phyloP scores from a whole-genome alignment of 2,329 filamentous ascomycete species.

The Didymella lethalis region DNA sequence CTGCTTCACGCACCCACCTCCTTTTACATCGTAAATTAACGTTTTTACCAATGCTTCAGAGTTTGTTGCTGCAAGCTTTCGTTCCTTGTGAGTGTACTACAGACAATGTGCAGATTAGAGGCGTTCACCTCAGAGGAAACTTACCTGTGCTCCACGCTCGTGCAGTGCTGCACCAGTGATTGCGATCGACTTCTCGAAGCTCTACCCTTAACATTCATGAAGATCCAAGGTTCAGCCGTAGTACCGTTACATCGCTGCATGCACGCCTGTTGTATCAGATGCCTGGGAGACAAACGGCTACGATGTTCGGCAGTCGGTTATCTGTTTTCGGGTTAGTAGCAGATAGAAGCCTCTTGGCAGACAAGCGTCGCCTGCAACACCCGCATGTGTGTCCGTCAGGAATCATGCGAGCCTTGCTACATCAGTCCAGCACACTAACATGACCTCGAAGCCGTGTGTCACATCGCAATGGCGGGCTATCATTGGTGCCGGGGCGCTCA shows the following conservation, averaged over 20 bases:
- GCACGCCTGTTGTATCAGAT: slow-evolving; percentile 2
- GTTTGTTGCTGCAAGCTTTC: not conserved
- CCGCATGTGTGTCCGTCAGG: slow-evolving; percentile 9
- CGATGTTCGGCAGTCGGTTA: slow-evolving; percentile 13
- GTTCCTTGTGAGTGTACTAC: not conserved
- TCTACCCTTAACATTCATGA: not conserved
- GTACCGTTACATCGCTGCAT: slow-evolving; percentile 9
- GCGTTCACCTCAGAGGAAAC: not conserved
- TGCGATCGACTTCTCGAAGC: not conserved
- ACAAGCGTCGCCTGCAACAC: slow-evolving; percentile 7
- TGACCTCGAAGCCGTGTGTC: slow-evolving; percentile 1
- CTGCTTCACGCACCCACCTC: not conserved
- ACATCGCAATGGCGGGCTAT: not conserved
- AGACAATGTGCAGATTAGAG: not conserved
- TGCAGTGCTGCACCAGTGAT: not conserved
- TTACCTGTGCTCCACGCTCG: not conserved
- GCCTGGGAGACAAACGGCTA: slow-evolving; percentile 6
- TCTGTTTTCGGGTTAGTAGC: not conserved
- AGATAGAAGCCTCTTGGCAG: slow-evolving; percentile 3
- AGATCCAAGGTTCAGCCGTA: not conserved
- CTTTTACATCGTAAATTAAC: not conserved
- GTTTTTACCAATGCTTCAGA: no score
- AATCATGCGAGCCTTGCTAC: slow-evolving; percentile 4
- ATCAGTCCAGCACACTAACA: not conserved
- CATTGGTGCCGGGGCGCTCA: slow-evolving; percentile 3